phyloP scores from a whole-genome alignment of 1,284 basidiomycete genomes.

The Grifola frondosa region DNA sequence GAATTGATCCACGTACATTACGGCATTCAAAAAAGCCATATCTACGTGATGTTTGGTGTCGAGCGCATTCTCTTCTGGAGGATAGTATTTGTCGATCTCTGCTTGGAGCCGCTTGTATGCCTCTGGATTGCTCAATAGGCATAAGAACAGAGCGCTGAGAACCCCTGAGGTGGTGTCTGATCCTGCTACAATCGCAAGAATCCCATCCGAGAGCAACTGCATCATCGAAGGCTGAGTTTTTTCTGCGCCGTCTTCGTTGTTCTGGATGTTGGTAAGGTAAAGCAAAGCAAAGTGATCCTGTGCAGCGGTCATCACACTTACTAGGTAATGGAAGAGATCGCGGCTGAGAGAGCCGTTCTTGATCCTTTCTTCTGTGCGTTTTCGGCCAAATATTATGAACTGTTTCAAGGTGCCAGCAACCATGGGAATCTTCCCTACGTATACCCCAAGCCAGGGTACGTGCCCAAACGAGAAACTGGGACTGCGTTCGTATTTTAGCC shows the following conservation, averaged over 20 bases:
- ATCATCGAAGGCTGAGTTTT: slow-evolving; percentile 5
- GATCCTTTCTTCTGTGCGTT: slow-evolving; percentile 9
- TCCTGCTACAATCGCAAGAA: slow-evolving; percentile 25
- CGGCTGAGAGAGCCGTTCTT: slow-evolving; percentile 9
- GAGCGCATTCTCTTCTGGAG: slow-evolving; percentile 24
- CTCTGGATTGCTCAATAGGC: slow-evolving; percentile 16
- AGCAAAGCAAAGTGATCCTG: slow-evolving; percentile 3
- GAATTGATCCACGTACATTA: slow-evolving; percentile 22
- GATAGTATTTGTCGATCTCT: slow-evolving; percentile 30
- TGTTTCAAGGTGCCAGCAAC: slow-evolving; percentile 8
- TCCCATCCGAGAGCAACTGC: slow-evolving; percentile 13
- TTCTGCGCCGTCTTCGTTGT: slow-evolving; percentile 19
- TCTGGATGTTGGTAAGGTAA: slow-evolving; percentile 4
- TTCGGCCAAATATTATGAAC: slow-evolving; percentile 2
- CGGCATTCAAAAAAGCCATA: slow-evolving; percentile 32
- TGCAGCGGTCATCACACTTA: slow-evolving; percentile 1
- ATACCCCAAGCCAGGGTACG: slow-evolving; percentile 17
- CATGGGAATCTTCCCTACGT: slow-evolving; percentile 11
- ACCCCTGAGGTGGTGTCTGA: slow-evolving; percentile 31
- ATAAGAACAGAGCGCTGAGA: slow-evolving; percentile 22
- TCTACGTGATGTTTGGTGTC: slow-evolving; percentile 20
- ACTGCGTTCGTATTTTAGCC: slow-evolving; percentile 1
- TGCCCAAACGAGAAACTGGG: slow-evolving; percentile 10
- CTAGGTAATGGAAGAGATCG: slow-evolving; percentile 26
- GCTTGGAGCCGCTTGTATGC: slow-evolving; percentile 22